Conservation (phyloP, 2,329 filamentous ascomycete genomes). For the Scedosporium dehoogii region DNA sequence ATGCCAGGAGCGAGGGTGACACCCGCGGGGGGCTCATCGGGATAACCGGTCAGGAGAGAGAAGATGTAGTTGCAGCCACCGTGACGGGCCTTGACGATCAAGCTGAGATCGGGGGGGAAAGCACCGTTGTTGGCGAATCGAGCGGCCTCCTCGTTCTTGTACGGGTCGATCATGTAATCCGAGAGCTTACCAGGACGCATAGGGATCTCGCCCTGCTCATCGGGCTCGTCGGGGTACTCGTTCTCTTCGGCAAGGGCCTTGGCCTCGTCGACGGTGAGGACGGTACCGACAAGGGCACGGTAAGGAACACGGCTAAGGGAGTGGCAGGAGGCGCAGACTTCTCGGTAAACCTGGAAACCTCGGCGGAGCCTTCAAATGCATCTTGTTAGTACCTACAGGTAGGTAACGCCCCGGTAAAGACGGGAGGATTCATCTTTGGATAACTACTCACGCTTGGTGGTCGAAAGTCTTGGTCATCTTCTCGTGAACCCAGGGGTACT, state of each 20-base stretch:
- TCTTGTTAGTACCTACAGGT: background rate
- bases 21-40: slow-evolving; percentile 88
- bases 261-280: slow-evolving; percentile 96
- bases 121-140: slow-evolving; percentile 98
- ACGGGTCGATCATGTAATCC: slow-evolving; percentile 88
- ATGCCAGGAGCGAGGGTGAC: slow-evolving; percentile 76
- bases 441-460: slow-evolving; percentile 72
- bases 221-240: slow-evolving; percentile 97
- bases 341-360: slow-evolving; percentile 98
- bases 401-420: slow-evolving; percentile 7
- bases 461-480: slow-evolving; percentile 94
- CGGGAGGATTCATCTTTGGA: background rate
- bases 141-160: slow-evolving; percentile 98
- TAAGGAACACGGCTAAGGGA: slow-evolving; percentile 91
- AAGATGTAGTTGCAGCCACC: slow-evolving; percentile 99
- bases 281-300: slow-evolving; percentile 77
- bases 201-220: slow-evolving; percentile 95
- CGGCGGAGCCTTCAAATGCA: slow-evolving; percentile 65
- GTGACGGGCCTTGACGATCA: slow-evolving; percentile 97
- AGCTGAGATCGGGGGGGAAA: slow-evolving; percentile 89
- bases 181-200: slow-evolving; percentile 98
- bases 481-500: slow-evolving; percentile 92
- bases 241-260: slow-evolving; percentile 96
- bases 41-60: slow-evolving; percentile 91
- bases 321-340: slow-evolving; percentile 97